These are phyloP conservation scores for Fraxinus dipetala DNA, from an alignment of 305 asterid species.

Conservation along the genomic window DNA sequence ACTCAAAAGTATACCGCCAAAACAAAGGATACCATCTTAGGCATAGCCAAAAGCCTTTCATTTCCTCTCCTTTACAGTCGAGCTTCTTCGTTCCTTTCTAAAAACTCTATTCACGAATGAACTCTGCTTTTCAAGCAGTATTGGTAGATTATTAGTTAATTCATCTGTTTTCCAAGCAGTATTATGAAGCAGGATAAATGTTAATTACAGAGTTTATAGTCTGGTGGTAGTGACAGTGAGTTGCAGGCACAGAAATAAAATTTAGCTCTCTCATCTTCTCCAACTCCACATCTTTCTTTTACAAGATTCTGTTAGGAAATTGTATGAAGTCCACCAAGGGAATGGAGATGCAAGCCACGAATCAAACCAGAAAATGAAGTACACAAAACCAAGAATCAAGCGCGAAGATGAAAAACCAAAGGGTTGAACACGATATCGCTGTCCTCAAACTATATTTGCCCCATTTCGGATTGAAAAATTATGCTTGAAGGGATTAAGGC, in stretches of 20 bases:
- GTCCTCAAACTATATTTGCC: too few relatives aligned
- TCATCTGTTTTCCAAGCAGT: neutral
- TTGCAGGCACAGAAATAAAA: neutral
- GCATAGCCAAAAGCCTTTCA: neutral
- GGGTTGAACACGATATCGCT: too few relatives aligned
- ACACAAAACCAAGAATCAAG: too few relatives aligned
- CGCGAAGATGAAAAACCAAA: too few relatives aligned
- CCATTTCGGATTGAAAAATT: too few relatives aligned
- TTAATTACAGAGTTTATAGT: neutral
- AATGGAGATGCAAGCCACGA: too few relatives aligned
- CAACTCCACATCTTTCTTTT: neutral
- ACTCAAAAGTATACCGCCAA: neutral
- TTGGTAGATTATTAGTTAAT: neutral
- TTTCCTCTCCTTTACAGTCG: neutral
- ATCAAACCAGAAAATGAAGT: too few relatives aligned
- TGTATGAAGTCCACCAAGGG: too few relatives aligned
- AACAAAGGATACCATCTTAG: neutral
- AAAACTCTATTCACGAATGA: too few relatives aligned
- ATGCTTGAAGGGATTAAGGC: too few relatives aligned
- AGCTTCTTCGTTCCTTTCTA: neutral
- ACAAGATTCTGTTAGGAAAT: neutral
- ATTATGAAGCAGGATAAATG: neutral
- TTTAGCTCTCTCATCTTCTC: neutral
- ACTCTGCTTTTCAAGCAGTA: too few relatives aligned
- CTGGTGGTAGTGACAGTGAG: neutral